phyloP scores from a whole-genome alignment of 164 flowering plant species.

The Vitis cinerea region DNA sequence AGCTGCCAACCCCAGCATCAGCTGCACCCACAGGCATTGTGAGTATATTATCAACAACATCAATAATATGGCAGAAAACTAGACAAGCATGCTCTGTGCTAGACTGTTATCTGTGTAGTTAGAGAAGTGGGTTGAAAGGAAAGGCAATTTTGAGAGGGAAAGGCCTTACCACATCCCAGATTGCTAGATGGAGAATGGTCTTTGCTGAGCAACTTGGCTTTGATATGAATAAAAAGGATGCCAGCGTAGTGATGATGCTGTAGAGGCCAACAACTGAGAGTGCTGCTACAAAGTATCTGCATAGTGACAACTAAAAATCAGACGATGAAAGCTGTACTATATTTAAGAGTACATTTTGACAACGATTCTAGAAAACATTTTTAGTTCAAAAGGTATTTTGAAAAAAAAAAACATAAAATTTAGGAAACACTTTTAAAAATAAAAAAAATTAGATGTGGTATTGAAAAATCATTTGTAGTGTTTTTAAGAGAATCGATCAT shows the following conservation, averaged over 20 bases:
- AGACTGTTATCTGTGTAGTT: background rate
- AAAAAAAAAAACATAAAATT: no score
- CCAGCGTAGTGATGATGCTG: slow-evolving; percentile 41
- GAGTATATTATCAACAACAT: background rate
- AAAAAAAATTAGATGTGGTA: no score
- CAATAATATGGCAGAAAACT: no score
- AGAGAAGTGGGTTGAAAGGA: background rate
- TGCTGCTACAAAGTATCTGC: slow-evolving; percentile 75
- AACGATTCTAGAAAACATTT: no score
- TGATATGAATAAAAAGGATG: slow-evolving; percentile 27
- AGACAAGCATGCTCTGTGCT: background rate
- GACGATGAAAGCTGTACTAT: background rate
- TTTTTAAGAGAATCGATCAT: no score
- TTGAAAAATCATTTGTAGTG: no score
- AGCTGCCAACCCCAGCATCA: slow-evolving; percentile 49
- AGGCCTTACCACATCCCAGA: slow-evolving; percentile 57
- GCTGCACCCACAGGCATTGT: slow-evolving; percentile 27
- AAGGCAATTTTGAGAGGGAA: background rate
- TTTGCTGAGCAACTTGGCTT: slow-evolving; percentile 33
- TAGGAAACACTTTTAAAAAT: no score
- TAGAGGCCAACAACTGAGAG: slow-evolving; percentile 47
- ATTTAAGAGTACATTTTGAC: no score
- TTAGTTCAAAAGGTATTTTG: no score
- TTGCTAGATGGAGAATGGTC: slow-evolving; percentile 28
- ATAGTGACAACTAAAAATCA: background rate